A percentile compares a stretch with the other conserved stretches of the same genome.
These are phyloP conservation scores for Vigna radiata DNA, from an alignment of 306 rosid genomes.

Conservation along the genomic window DNA sequence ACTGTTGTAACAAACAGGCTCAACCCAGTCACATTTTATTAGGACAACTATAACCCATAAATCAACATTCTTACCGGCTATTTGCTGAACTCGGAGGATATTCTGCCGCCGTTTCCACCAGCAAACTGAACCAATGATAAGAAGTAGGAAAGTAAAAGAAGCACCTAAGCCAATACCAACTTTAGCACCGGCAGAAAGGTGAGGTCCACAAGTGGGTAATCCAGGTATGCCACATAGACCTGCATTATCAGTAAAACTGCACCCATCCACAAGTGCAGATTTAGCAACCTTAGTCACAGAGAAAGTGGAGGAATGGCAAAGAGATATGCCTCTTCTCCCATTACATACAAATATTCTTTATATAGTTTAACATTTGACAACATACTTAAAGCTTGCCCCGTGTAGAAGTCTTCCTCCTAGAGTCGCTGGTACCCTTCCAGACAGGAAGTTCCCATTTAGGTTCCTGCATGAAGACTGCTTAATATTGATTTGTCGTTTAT, in stretches of 20 bases:
- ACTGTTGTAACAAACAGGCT: not conserved
- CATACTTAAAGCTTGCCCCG: slow-evolving; percentile 98
- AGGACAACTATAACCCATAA: slow-evolving; percentile 8
- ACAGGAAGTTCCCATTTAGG: slow-evolving; percentile 78
- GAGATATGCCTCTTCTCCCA: slow-evolving; percentile 1
- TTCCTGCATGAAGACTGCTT: slow-evolving; percentile 64
- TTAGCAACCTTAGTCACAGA: slow-evolving; percentile 24
- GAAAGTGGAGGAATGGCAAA: slow-evolving; percentile 31
- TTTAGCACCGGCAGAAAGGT: slow-evolving; percentile 73
- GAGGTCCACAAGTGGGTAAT: slow-evolving; percentile 77
- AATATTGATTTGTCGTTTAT: slow-evolving; percentile 29
- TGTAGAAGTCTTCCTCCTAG: slow-evolving; percentile 93
- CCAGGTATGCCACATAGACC: slow-evolving; percentile 97
- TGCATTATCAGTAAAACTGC: slow-evolving; percentile 92
- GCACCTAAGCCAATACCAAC: slow-evolving; percentile 82
- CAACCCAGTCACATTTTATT: not conserved
- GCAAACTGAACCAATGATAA: slow-evolving; percentile 71
- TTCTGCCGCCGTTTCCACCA: slow-evolving; percentile 91
- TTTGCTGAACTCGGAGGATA: slow-evolving; percentile 77
- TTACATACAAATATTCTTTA: slow-evolving; percentile 14
- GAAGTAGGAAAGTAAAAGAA: slow-evolving; percentile 51
- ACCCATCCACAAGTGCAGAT: slow-evolving; percentile 43
- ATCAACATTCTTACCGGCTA: slow-evolving; percentile 67
- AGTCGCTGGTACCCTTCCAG: slow-evolving; percentile 84
- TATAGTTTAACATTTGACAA: slow-evolving; percentile 31